A percentile compares a stretch with the other conserved stretches of the same genome.
Conservation (phyloP, 192 early-diverging fungal genomes). For the Linnemannia hyalina region DNA sequence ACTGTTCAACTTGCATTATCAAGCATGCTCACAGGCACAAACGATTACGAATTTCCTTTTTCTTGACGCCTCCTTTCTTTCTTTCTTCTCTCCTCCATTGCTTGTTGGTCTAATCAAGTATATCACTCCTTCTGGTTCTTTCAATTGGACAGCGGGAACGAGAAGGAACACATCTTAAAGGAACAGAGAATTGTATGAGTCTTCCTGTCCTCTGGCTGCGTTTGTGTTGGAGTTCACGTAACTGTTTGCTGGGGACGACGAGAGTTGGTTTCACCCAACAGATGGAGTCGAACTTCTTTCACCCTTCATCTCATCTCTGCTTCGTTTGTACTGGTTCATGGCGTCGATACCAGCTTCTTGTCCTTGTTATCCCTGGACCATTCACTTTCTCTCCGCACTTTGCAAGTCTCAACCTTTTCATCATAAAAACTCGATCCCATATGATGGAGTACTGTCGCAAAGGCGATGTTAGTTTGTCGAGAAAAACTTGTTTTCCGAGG, state of each 20-base stretch:
- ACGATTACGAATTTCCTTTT: not conserved
- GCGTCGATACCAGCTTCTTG: not conserved
- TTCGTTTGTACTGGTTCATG: not conserved
- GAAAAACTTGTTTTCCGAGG: no score
- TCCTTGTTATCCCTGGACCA: not conserved
- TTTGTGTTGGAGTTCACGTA: not conserved
- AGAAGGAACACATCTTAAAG: not conserved
- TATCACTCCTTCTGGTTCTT: no score
- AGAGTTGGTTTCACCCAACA: conserved; percentile 7
- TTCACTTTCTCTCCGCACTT: no score
- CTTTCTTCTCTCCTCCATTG: not conserved
- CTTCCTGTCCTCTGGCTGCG: not conserved
- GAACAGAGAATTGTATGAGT: no score
- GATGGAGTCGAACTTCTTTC: not conserved
- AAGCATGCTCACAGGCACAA: not conserved
- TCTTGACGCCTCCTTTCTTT: not conserved
- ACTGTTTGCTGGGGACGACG: not conserved
- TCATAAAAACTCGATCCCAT: no score
- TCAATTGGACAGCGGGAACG: no score
- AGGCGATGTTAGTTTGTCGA: no score
- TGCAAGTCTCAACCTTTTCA: no score
- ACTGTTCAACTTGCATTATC: not conserved
- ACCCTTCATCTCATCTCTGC: not conserved
- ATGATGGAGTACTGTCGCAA: no score
- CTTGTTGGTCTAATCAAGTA: not conserved